Conservation (phyloP, 208 protist species). For the Leptomonas pyrrhocoris region DNA sequence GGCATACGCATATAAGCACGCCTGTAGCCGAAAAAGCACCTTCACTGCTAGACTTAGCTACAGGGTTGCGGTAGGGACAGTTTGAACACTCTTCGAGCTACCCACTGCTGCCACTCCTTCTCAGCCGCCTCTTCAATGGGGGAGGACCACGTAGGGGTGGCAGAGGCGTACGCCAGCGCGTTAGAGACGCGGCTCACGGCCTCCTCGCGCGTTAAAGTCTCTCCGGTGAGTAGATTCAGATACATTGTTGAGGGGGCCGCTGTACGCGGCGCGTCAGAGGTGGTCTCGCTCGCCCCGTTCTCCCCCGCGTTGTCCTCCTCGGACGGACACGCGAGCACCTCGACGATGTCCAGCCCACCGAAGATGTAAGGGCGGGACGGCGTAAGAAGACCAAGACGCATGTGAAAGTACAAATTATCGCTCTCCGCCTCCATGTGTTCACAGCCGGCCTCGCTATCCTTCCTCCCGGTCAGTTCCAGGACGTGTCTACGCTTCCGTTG, state of each 20-base stretch:
- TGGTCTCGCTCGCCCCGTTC: not conserved
- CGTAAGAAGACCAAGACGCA: slow-evolving; percentile 75
- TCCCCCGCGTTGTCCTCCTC: slow-evolving; percentile 16
- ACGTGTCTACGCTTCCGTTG: slow-evolving; percentile 29
- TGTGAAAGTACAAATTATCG: slow-evolving; percentile 63
- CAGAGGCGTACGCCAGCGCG: slow-evolving; percentile 12
- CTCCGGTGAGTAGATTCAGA: slow-evolving; percentile 36
- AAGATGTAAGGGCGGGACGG: slow-evolving; percentile 68
- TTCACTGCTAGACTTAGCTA: not conserved
- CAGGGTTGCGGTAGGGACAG: slow-evolving; percentile 19
- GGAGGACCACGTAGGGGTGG: slow-evolving; percentile 23
- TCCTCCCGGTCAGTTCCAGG: slow-evolving; percentile 10
- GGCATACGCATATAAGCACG: not conserved
- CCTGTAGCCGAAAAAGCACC: not conserved
- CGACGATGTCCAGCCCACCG: slow-evolving; percentile 65
- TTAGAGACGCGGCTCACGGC: slow-evolving; percentile 17
- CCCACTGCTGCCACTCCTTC: slow-evolving; percentile 41
- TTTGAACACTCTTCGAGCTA: slow-evolving; percentile 14
- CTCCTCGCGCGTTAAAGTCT: slow-evolving; percentile 33
- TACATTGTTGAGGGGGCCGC: slow-evolving; percentile 24
- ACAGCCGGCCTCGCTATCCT: not conserved
- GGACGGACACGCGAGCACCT: slow-evolving; percentile 41
- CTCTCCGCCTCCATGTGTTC: slow-evolving; percentile 19
- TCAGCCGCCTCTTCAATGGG: slow-evolving; percentile 33
- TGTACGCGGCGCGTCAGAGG: not conserved